Conservation (phyloP, 441 rosid species). For the Aquilaria agallochum region DNA sequence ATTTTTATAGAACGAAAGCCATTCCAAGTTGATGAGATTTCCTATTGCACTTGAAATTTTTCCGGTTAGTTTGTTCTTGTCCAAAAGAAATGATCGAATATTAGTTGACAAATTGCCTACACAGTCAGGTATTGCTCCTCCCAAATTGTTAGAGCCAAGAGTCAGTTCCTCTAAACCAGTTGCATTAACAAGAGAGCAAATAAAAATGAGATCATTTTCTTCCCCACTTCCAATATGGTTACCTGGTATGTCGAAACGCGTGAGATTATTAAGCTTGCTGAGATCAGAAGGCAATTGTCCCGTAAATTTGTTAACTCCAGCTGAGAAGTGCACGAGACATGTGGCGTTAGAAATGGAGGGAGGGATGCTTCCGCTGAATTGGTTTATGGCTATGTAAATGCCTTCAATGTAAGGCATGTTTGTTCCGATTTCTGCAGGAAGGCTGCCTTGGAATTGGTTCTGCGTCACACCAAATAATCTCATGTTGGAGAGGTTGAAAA, state of each 20-base stretch:
- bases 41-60: constrained; percentile 8
- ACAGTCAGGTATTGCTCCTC: not conserved
- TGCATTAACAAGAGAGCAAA: no score
- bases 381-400: constrained; percentile 2
- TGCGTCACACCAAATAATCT: not conserved
- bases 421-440: constrained; percentile 1
- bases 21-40: not conserved
- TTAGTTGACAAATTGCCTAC: constrained; percentile 10
- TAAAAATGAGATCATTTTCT: no score
- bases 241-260: no score
- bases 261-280: no score
- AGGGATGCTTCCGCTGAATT: constrained; percentile 6
- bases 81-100: not conserved
- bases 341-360: constrained; percentile 8
- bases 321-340: no score
- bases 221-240: no score
- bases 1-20: not conserved
- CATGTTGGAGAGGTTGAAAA: constrained; percentile 6
- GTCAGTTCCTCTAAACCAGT: not conserved
- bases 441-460: constrained; percentile 6
- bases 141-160: constrained; percentile 1
- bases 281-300: no score
- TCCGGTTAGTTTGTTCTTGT: constrained; percentile 9
- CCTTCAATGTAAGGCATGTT: not conserved
- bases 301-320: no score